Base-by-base conservation (phyloP, 169 alveolate species). In the Plasmodium gaboni region DNA sequence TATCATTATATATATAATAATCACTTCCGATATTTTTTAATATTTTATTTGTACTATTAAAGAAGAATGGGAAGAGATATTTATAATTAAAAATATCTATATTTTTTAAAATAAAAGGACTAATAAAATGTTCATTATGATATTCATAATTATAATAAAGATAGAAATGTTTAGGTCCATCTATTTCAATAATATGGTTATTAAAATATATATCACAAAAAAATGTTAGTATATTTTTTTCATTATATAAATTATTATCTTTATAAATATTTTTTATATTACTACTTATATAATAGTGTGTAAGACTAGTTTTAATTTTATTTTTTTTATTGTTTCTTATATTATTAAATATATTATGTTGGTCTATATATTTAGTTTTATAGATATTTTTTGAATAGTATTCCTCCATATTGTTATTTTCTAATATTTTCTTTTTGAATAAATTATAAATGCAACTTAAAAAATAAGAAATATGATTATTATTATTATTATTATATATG, bases 91-190 rank as follows among this genome's bases (percentile, higher is more conserved):
- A 86, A 2, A 86, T 86, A 22, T 86, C 73, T 53, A 64, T 71
- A 63, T 86, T 73, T 19, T 70, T 55, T 61, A 38, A 8, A 38
- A 86, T 71, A 63, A 86, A 86, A 42, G 74, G 24, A 22, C 26
- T 60, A 24, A 70, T 26, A 70, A 64, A 70, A 19, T 46, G 59
- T 5, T 51, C 32, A 22, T 2, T 19, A 32, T n/a, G 9, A 1
- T 68, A 48, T 10, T 69, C 32, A 44, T 48, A 17, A 57, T 13
- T 17, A 55, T 86, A 86, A 51, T 86, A 86, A 22, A 86, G 44
- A 42, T 70, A 73, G 64, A 86, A 86, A 61, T 86, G 92, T 55
- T 86, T 86, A 0, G 92, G 92, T 8, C 92, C 92, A 61, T 86
- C 87, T 10, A 86, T 87, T 73, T 86, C 92, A 19, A 86, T 73